Conservation (phyloP, 148 eudicot species). For the Pharnaceum exiguum region DNA sequence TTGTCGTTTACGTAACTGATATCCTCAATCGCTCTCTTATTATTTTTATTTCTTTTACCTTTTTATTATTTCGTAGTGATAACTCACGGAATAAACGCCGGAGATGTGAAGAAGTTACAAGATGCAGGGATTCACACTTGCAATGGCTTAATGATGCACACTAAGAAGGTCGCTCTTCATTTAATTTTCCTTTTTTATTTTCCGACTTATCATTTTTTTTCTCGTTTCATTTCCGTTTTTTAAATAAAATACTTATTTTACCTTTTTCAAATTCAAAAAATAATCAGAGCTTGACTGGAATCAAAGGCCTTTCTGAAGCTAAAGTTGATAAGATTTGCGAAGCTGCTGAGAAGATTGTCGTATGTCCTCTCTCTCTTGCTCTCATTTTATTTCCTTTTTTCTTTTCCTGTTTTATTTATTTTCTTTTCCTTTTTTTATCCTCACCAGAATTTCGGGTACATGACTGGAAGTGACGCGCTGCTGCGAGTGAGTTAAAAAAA, state of each 20-base stretch:
- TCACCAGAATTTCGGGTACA: constrained; percentile 81
- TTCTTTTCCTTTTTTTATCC: too few relatives aligned
- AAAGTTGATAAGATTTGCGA: constrained; percentile 97
- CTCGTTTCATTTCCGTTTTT: not conserved
- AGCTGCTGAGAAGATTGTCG: constrained; percentile 97
- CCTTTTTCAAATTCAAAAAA: not conserved
- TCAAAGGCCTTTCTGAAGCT: constrained; percentile 97
- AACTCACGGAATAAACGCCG: constrained; percentile 90
- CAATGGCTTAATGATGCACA: constrained; percentile 98
- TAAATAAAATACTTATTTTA: not conserved
- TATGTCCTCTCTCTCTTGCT: constrained; percentile 22
- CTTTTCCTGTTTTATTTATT: not conserved
- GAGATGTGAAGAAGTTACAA: constrained; percentile 92
- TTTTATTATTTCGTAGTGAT: constrained; percentile 39
- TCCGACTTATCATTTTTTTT: not conserved
- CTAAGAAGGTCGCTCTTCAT: constrained; percentile 64
- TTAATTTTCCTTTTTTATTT: not conserved
- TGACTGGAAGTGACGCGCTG: constrained; percentile 97
- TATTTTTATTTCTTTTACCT: too few relatives aligned
- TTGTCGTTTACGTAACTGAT: too few relatives aligned
- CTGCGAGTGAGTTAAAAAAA: constrained; percentile 70
- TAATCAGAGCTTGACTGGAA: constrained; percentile 73
- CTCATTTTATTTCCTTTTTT: not conserved
- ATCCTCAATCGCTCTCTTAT: too few relatives aligned
- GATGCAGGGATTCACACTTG: constrained; percentile 94